These are phyloP conservation scores for Botrytis porri DNA, from an alignment of 2,329 filamentous ascomycete genomes.

Conservation along the genomic window DNA sequence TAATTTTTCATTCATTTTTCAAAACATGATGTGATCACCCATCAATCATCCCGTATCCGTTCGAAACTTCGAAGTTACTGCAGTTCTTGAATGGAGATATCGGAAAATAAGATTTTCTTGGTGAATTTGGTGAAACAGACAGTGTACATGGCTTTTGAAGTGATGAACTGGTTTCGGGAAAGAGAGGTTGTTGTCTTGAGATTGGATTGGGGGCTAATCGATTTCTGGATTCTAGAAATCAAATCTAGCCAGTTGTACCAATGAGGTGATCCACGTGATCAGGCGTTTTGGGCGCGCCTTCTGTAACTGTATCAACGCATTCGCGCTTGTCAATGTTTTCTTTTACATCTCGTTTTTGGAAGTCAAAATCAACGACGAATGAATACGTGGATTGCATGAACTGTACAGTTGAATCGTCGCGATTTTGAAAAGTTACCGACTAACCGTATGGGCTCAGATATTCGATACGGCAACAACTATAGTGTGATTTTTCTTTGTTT, in stretches of 20 bases:
- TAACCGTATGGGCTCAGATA: not conserved
- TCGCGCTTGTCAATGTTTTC: conserved; percentile 1
- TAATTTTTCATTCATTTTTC: not conserved
- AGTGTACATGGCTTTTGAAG: not conserved
- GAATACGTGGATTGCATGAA: not conserved
- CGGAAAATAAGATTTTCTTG: conserved; percentile 11
- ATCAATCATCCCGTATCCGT: conserved; percentile 15
- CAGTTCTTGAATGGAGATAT: conserved; percentile 10
- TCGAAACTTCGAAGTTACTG: conserved; percentile 15
- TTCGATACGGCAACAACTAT: not conserved
- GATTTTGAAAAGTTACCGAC: not conserved
- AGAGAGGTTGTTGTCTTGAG: not conserved
- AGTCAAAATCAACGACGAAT: not conserved
- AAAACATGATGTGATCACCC: conserved; percentile 14
- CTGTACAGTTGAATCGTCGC: not conserved
- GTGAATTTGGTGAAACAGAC: not conserved
- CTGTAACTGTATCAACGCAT: conserved; percentile 18
- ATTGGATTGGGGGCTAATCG: not conserved
- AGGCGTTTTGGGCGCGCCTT: conserved; percentile 14
- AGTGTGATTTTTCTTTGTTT: not conserved
- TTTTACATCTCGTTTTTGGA: not conserved
- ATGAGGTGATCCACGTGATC: conserved; percentile 12
- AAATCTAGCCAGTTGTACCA: not conserved
- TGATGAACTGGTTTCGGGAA: not conserved
- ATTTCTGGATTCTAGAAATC: not conserved